Conservation (phyloP, 2,329 filamentous ascomycete species). For the Fusarium sambucinum region DNA sequence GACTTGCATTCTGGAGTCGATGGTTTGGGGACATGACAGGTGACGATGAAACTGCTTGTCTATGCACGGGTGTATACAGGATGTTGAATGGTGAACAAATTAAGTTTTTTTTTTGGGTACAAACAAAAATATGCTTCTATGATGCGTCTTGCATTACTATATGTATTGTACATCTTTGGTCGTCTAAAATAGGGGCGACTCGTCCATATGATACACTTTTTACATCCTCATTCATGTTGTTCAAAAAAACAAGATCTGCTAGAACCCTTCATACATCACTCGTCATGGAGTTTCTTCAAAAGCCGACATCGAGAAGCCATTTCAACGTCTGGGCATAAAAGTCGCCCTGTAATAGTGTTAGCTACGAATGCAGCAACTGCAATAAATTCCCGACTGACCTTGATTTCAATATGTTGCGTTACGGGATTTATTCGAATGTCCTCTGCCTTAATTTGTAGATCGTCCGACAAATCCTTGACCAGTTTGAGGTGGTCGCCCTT, state of each 20-base stretch:
- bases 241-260: not conserved
- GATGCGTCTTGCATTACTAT: conserved; percentile 47
- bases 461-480: conserved; percentile 70
- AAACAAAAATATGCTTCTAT: conserved; percentile 43
- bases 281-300: conserved; percentile 43
- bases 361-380: conserved; percentile 1
- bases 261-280: not conserved
- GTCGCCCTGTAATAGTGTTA: conserved; percentile 50
- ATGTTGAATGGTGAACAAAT: conserved; percentile 45
- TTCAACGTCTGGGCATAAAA: conserved; percentile 47
- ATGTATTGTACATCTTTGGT: conserved; percentile 49
- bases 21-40: conserved; percentile 42
- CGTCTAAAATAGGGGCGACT: conserved; percentile 34
- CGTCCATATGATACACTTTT: conserved; percentile 48
- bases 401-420: conserved; percentile 81
- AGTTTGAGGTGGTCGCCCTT: conserved; percentile 77
- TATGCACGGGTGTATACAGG: conserved; percentile 42
- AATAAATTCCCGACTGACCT: conserved; percentile 60
- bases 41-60: conserved; percentile 42
- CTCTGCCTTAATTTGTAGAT: conserved; percentile 67
- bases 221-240: conserved; percentile 23
- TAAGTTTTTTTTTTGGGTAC: conserved; percentile 41
- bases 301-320: conserved; percentile 54
- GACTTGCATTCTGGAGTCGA: conserved; percentile 50
- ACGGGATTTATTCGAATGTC: conserved; percentile 67